Conservation (phyloP, 108 stramenopile genomes). For the Cyclotella baltica region DNA sequence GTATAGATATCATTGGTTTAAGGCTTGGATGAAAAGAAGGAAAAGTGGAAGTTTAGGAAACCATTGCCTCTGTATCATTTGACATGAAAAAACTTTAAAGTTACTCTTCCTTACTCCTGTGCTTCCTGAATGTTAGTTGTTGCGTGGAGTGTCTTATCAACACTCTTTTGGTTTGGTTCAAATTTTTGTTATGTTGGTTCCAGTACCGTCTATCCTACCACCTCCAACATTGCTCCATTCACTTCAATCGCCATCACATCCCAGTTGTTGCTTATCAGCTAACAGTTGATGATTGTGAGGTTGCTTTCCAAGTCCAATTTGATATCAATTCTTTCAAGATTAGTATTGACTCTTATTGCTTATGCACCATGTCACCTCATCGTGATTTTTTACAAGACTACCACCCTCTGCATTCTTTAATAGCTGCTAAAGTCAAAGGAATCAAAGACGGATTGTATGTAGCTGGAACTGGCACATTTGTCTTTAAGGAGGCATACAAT, state of each 20-base stretch:
- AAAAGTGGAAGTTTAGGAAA: constrained; percentile 1
- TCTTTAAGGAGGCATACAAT: too few species aligned
- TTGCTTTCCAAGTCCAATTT: background rate
- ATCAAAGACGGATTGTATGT: too few species aligned
- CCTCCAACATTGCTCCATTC: background rate
- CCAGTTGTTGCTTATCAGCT: background rate
- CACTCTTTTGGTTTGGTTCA: background rate
- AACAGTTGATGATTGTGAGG: background rate
- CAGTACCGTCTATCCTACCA: background rate
- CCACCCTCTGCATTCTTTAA: too few species aligned
- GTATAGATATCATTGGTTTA: constrained; percentile 14
- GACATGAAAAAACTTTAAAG: background rate
- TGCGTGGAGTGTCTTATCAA: constrained; percentile 3
- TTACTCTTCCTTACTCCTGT: background rate
- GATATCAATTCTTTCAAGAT: constrained; percentile 35
- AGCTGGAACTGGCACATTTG: too few species aligned
- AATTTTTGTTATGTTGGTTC: background rate
- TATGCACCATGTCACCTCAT: constrained; percentile 22
- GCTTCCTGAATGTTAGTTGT: constrained; percentile 20
- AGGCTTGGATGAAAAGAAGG: constrained; percentile 7
- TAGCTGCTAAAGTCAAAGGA: too few species aligned
- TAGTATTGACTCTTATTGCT: constrained; percentile 28
- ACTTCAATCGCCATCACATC: background rate
- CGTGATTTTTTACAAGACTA: constrained; percentile 2
- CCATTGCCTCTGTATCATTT: constrained; percentile 1